phyloP scores from a whole-genome alignment of 768 basidiomycete genomes.

The Collybiopsis confluens region DNA sequence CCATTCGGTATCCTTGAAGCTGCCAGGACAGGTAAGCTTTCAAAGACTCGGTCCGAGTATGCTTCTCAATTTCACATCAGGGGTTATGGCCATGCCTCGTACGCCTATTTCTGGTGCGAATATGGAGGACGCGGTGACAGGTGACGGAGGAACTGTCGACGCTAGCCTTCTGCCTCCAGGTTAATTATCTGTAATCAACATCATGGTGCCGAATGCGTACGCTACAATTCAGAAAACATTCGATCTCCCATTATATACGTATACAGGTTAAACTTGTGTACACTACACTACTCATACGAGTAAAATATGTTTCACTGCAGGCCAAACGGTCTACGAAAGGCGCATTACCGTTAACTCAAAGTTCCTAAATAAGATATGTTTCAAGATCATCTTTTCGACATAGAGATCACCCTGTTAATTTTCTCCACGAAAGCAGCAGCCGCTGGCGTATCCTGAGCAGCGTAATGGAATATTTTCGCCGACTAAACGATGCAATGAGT shows the following conservation, averaged over 20 bases:
- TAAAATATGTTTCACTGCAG: no score
- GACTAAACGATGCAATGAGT: conserved; percentile 25
- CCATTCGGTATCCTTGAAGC: conserved; percentile 96
- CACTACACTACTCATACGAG: no score
- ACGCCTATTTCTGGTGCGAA: conserved; percentile 72
- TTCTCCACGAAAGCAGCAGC: conserved; percentile 35
- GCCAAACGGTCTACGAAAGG: no score
- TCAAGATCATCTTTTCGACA: no score
- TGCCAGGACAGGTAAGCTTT: conserved; percentile 78
- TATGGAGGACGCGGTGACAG: conserved; percentile 41
- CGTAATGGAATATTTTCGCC: conserved; percentile 42
- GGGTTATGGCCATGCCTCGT: conserved; percentile 97
- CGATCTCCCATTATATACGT: conserved; percentile 11
- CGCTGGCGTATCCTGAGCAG: conserved; percentile 29
- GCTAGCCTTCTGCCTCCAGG: conserved; percentile 93
- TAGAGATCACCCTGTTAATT: conserved; percentile 32
- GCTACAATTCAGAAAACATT: not conserved
- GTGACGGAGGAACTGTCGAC: conserved; percentile 68
- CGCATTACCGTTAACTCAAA: no score
- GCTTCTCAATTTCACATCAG: conserved; percentile 33
- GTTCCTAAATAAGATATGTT: no score
- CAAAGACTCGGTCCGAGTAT: conserved; percentile 1
- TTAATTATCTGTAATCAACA: conserved; percentile 32
- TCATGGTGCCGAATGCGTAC: not conserved
- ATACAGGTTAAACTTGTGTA: no score